Evolutionary conservation across 345 rosid species (phyloP), one percentile per base, ranked within the genome.

Genomic region (Heritiera fomes): DNA sequence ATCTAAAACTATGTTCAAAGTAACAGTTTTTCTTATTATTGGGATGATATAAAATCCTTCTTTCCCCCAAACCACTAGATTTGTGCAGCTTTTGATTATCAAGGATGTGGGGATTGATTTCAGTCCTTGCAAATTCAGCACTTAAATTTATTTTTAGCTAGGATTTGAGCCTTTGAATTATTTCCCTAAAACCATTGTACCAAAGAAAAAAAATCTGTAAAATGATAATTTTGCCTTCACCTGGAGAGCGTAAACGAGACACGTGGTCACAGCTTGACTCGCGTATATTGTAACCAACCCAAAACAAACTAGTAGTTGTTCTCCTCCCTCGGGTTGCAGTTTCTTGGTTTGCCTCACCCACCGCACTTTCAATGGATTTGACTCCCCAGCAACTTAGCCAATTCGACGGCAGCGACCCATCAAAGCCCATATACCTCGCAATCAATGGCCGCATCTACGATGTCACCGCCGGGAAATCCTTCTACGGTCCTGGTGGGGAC

Each of bases 361-460:
- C 15, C 61, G 28, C 53, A 55, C 52, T 28, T 65, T 45, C 83
- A 34, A 94, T 90, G 98, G 98, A 91, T 80, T 89, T 95, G 77
- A 93, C 95, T 2, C 76, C 89, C 17, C 81, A 84, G 67, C 89
- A 93, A 75, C 92, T 93, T 41, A 78, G 77, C 84, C 91, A 86
- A 5, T 93, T 86, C 91, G 82, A 88, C 86, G 98, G 97, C 73
- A 73, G 85, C 15, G 91, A 95, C 85, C 84, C 87, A 63, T 89
- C 94, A 13, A 90, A 92, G 80, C 93, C 96, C 56, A 91, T 95
- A 77, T 95, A 95, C 86, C 86, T 93, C 4, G 94, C 97, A n/a
- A 81, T 95, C 84, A 93, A 89, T 79, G 94, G 92, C 46, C 88
- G 92, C 0, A 90, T 93, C 17, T 95, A 90, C 82, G 91, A 92